Evolutionary conservation across 2,329 filamentous ascomycete genomes (phyloP).

Genomic region (Akanthomyces uredinophilus): DNA sequence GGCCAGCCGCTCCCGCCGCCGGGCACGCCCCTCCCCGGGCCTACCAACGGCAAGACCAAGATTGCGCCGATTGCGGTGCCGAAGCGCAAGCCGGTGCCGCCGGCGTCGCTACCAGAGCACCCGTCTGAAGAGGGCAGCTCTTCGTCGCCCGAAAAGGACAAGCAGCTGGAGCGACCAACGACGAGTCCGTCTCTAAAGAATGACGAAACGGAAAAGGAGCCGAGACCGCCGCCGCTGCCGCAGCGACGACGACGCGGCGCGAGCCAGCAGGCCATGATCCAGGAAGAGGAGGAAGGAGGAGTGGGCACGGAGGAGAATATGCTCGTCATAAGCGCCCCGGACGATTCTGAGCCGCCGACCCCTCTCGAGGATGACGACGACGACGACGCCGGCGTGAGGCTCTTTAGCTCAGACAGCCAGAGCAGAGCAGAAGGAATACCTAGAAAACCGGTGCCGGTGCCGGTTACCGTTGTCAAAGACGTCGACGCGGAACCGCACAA

Average conservation of each 20-base stretch:
- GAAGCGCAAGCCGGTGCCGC: constrained; percentile 58
- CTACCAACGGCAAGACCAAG: constrained; percentile 56
- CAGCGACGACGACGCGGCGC: constrained; percentile 33
- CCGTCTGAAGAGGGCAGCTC: neutral
- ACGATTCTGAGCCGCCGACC: constrained; percentile 55
- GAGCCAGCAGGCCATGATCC: constrained; percentile 25
- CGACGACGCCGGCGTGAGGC: neutral
- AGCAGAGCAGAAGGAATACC: neutral
- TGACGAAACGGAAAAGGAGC: constrained; percentile 23
- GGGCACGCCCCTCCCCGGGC: constrained; percentile 67
- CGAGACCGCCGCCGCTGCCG: constrained; percentile 45
- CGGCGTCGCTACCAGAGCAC: constrained; percentile 15
- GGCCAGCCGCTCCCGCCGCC: constrained; percentile 78
- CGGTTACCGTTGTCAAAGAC: neutral
- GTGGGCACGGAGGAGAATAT: constrained; percentile 40
- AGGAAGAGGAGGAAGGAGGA: constrained; percentile 27
- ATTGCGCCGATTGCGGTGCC: constrained; percentile 53
- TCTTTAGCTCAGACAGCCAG: neutral
- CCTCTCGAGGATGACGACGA: constrained; percentile 31
- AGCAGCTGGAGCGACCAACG: neutral
- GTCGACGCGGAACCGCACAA: neutral
- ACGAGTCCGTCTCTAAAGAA: constrained; percentile 22
- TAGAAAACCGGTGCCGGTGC: neutral
- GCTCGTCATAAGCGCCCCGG: constrained; percentile 60
- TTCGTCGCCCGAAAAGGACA: neutral